Evolutionary conservation across 1,284 basidiomycete genomes (phyloP), one percentile per base, ranked within the genome.

Genomic region (Cryptococcus wingfieldii): DNA sequence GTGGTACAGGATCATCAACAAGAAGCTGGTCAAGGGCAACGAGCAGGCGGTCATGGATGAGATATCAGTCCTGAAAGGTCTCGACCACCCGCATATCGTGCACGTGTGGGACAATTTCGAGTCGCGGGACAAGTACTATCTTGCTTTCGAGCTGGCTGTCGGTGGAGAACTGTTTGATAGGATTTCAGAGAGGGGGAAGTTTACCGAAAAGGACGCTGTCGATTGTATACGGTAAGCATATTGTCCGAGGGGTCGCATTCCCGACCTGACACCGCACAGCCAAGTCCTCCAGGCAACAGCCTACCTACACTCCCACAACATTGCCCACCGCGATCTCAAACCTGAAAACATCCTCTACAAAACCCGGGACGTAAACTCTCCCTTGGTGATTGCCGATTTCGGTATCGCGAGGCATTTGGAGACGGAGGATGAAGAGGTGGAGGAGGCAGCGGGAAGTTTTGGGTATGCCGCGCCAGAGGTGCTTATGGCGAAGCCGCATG

Each of bases 391-490:
- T 53, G 92, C 87, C 19, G 96, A 98, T 76, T 98, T 98, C 74
- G 96, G 96, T 62, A 97, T 98, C 56, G 92, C 93, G 2, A 92
- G 92, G 69, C 89, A 92, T 64, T 78, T 96, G 4, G 84, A 90
- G 81, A 84, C 46, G 0, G 78, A 86, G 0, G 86, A 87, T 37
- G 89, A 95, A 68, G 84, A 88, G 58, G 79, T 98, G 2, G 85
- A 84, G 25, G 85, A 86, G 0, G 78, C 95, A 2, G 94, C 93
- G 0, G 95, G 95, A 0, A 90, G 87, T 64, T 86, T 95, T 59
- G 94, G 94, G 1, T 98, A 98, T 69, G 90, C 94, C 19, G 93
- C 94, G 2, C 91, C 91, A 1, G 95, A 98, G 73, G 89, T 98
- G 5, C 79, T 98, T 27, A 83, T 82, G 58, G 86, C 88, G 65